Evolutionary conservation across 495 filamentous ascomycete genomes (phyloP).

Genomic region (Tuber indicum): DNA sequence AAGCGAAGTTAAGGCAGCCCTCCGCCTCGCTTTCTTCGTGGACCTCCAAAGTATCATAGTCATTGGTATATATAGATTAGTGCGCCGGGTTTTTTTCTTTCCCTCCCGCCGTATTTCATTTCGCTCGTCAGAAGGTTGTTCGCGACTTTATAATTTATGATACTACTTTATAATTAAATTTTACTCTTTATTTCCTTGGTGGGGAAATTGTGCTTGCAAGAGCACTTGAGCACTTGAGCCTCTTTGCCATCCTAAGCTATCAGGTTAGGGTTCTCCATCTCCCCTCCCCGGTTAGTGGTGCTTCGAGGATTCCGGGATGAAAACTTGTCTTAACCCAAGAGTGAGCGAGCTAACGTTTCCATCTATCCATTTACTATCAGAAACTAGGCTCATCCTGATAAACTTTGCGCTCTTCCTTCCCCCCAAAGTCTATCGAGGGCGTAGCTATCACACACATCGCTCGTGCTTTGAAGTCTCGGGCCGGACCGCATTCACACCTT

Average conservation of each 20-base stretch:
- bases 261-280: too few species aligned
- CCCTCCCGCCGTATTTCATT: neutral
- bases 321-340: neutral
- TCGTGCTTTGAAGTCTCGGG: too few species aligned
- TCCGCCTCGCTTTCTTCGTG: too few species aligned
- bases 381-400: neutral
- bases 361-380: neutral
- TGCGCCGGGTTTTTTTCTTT: neutral
- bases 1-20: neutral
- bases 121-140: neutral
- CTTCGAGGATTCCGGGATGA: neutral
- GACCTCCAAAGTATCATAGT: too few species aligned
- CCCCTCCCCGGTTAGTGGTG: too few species aligned
- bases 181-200: too few species aligned
- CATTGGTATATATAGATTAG: neutral
- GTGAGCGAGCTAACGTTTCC: neutral
- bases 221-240: neutral
- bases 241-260: neutral
- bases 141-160: neutral
- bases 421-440: neutral
- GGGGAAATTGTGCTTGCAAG: neutral
- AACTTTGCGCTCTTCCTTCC: neutral
- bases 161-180: too few species aligned
- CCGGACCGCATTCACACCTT: neutral
- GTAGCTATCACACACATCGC: neutral